These are phyloP conservation scores for Pyronema omphalodes DNA, from an alignment of 495 filamentous ascomycete genomes.

Conservation along the genomic window DNA sequence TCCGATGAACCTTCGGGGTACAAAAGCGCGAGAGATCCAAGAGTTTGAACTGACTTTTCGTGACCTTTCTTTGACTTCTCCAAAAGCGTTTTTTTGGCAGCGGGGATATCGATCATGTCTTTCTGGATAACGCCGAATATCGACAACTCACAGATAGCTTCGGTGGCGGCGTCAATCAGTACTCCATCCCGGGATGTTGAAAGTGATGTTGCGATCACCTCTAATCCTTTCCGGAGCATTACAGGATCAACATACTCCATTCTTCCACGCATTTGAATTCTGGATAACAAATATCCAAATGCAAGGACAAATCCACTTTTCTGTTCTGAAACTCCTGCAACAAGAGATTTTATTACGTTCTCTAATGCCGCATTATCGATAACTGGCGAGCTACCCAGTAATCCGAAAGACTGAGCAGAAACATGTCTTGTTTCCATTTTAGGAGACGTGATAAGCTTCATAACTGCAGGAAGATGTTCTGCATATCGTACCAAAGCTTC, in stretches of 20 bases:
- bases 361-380: constrained; percentile 26
- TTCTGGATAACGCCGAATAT: constrained; percentile 41
- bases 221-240: constrained; percentile 27
- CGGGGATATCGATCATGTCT: constrained; percentile 11
- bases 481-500: not conserved
- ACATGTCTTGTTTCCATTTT: constrained; percentile 25
- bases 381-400: constrained; percentile 49
- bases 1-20: constrained; percentile 19
- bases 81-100: constrained; percentile 39
- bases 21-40: constrained; percentile 49
- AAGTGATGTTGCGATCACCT: constrained; percentile 31
- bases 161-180: constrained; percentile 40
- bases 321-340: constrained; percentile 26
- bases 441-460: constrained; percentile 5
- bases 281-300: constrained; percentile 41
- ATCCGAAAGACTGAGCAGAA: constrained; percentile 55
- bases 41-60: constrained; percentile 55
- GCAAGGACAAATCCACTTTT: constrained; percentile 35
- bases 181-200: constrained; percentile 35
- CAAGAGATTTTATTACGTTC: constrained; percentile 28
- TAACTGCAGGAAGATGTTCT: not conserved
- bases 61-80: constrained; percentile 58
- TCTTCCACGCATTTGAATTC: constrained; percentile 34
- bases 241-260: constrained; percentile 23
- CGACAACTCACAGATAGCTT: constrained; percentile 56